Percentiles rank a stretch among this genome's conserved stretches.
Evolutionary conservation across 768 basidiomycete species (phyloP).

Genomic region (Pholiota conissans): DNA sequence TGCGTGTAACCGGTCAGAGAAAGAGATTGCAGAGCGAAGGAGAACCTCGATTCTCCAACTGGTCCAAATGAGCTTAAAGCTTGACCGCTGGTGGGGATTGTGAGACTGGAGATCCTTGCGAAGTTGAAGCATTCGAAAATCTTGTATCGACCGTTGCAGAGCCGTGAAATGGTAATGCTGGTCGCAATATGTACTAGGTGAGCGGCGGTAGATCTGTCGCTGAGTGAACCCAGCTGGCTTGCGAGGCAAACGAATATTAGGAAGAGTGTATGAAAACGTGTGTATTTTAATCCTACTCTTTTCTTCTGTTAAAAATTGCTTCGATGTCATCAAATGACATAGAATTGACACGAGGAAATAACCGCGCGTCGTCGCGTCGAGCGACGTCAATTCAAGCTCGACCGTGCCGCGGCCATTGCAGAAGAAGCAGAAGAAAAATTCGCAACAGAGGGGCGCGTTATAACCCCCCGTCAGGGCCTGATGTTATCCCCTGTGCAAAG

Average conservation of each 20-base stretch:
- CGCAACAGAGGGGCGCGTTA: conserved; percentile 63
- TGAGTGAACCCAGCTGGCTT: conserved; percentile 95
- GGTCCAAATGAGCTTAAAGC: too few relatives aligned
- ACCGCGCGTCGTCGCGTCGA: conserved; percentile 86
- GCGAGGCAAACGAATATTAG: conserved; percentile 72
- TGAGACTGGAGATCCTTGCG: too few relatives aligned
- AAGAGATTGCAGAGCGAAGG: too few relatives aligned
- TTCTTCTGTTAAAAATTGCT: neutral
- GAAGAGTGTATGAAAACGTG: conserved; percentile 60
- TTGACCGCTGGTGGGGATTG: too few relatives aligned
- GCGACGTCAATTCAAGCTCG: conserved; percentile 90
- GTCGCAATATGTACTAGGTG: too few relatives aligned
- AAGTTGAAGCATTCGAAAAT: too few relatives aligned
- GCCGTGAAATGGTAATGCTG: too few relatives aligned
- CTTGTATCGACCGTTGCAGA: too few relatives aligned
- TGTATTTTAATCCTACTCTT: too few relatives aligned
- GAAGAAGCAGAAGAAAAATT: conserved; percentile 81
- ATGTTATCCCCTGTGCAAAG: too few relatives aligned
- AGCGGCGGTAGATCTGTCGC: conserved; percentile 86
- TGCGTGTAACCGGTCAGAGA: too few relatives aligned
- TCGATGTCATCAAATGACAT: neutral
- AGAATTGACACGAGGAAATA: conserved; percentile 90
- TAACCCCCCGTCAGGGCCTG: conserved; percentile 54
- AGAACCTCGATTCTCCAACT: too few relatives aligned
- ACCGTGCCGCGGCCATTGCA: conserved; percentile 86